Conservation (phyloP, 306 rosid genomes). For the Nissolia schottii region DNA sequence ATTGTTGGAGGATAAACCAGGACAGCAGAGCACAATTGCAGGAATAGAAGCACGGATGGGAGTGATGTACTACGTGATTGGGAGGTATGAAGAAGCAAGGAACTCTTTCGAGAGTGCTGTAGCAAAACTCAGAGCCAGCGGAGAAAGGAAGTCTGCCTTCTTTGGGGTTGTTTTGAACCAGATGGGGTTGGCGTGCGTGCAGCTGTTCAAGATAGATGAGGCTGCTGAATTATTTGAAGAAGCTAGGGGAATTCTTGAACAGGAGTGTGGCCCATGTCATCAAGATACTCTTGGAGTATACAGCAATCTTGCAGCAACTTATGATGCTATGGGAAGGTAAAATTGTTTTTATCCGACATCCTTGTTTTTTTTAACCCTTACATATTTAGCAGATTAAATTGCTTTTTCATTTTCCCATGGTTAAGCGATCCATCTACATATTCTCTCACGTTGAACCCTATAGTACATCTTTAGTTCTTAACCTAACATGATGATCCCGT, state of each 20-base stretch:
- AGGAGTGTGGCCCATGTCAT: constrained; percentile 93
- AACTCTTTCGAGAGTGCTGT: constrained; percentile 79
- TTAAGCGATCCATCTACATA: no score
- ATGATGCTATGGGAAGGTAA: constrained; percentile 99
- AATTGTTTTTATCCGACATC: not conserved
- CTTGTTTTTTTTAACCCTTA: not conserved
- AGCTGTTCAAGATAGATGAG: constrained; percentile 94
- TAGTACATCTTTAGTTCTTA: not conserved
- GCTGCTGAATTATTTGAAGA: constrained; percentile 96
- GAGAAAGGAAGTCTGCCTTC: constrained; percentile 96
- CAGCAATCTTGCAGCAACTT: constrained; percentile 98
- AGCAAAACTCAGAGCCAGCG: constrained; percentile 78
- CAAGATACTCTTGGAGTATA: constrained; percentile 97
- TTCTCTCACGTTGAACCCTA: constrained; percentile 5
- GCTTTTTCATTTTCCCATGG: no score
- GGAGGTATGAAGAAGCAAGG: constrained; percentile 82
- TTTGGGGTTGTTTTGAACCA: constrained; percentile 97
- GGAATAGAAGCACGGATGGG: constrained; percentile 99
- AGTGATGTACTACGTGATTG: constrained; percentile 89
- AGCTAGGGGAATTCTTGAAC: constrained; percentile 90
- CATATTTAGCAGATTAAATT: not conserved
- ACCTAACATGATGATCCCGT: constrained; percentile 7
- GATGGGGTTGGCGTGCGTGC: constrained; percentile 98
- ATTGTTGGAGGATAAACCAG: constrained; percentile 93
- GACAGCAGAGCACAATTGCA: constrained; percentile 94